phyloP scores from a whole-genome alignment of 108 stramenopile species.

The Pseudonitzschia delicatissima region DNA sequence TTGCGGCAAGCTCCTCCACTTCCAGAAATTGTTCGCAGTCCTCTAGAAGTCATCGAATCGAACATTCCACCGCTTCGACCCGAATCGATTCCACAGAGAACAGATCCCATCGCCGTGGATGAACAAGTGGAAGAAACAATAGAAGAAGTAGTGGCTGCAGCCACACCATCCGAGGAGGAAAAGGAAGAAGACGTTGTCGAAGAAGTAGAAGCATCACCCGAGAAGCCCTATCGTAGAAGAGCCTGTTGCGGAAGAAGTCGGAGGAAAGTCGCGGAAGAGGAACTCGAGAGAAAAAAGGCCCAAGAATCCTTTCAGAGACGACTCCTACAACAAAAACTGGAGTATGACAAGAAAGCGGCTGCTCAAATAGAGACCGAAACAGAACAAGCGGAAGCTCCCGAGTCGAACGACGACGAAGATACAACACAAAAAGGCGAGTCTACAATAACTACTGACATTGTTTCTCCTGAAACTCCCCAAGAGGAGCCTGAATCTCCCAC shows the following conservation, averaged over 20 bases:
- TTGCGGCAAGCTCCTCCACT: neutral
- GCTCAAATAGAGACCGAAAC: neutral
- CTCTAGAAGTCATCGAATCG: constrained; percentile 19
- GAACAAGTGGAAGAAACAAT: neutral
- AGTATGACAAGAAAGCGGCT: neutral
- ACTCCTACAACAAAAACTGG: neutral
- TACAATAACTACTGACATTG: constrained; percentile 10
- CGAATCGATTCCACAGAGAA: constrained; percentile 12
- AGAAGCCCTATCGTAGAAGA: neutral
- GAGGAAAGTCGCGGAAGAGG: neutral
- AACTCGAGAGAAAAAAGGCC: neutral
- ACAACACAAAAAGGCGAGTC: constrained; percentile 19
- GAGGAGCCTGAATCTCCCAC: constrained; percentile 43
- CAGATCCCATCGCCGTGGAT: neutral
- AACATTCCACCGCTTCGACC: constrained; percentile 20
- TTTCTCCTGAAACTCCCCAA: constrained; percentile 22
- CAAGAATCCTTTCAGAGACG: constrained; percentile 1
- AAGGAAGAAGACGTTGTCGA: neutral
- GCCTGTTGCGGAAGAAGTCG: neutral
- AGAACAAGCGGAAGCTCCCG: neutral
- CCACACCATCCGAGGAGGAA: neutral
- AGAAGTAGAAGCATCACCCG: neutral
- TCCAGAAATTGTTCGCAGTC: neutral
- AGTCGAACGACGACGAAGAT: neutral
- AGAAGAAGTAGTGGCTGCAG: neutral